A percentile compares a stretch with the other conserved stretches of the same genome.
phyloP scores from a whole-genome alignment of 257 asterid genomes.

The Solanum etuberosum region DNA sequence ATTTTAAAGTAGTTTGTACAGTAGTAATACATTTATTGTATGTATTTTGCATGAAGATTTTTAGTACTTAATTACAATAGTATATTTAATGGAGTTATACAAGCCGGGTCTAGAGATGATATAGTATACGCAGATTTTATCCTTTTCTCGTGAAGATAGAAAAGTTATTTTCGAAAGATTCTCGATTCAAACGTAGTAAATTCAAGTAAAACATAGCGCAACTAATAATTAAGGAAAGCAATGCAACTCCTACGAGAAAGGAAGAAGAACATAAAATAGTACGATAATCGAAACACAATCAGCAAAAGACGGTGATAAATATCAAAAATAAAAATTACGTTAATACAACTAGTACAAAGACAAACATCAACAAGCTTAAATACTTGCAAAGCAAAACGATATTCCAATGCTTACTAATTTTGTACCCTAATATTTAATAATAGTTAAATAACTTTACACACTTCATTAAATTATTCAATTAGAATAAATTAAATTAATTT shows the following conservation, averaged over 20 bases:
- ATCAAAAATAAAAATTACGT: background rate
- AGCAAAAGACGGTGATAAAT: background rate
- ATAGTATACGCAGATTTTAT: background rate
- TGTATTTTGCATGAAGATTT: background rate
- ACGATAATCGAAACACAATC: background rate
- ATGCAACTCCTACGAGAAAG: background rate
- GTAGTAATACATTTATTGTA: background rate
- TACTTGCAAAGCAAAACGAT: background rate
- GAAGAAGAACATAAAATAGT: background rate
- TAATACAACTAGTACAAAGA: background rate
- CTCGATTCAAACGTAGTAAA: background rate
- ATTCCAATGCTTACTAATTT: background rate
- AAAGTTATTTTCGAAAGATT: fast-evolving
- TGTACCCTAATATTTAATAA: no score
- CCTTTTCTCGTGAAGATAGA: fast-evolving
- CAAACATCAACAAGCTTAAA: background rate
- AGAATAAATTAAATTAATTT: background rate
- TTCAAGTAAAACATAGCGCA: background rate
- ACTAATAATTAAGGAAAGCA: background rate
- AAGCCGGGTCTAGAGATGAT: background rate
- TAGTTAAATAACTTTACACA: no score
- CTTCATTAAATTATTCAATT: background rate
- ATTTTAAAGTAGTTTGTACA: background rate
- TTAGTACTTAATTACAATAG: background rate
- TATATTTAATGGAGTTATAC: background rate